phyloP scores from a whole-genome alignment of 2,329 filamentous ascomycete species.

The Xylariaceae sp. region DNA sequence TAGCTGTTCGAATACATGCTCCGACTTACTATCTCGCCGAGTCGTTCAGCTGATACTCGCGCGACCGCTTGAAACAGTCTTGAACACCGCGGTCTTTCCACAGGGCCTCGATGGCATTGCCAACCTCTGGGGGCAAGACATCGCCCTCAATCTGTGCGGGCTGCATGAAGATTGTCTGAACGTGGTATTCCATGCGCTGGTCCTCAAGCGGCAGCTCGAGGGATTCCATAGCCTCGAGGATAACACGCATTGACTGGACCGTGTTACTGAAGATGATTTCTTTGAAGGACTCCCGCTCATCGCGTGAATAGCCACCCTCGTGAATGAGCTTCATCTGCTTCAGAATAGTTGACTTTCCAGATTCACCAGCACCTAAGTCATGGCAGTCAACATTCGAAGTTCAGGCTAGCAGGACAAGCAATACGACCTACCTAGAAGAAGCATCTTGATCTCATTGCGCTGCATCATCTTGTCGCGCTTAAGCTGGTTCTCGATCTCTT shows the following conservation, averaged over 20 bases:
- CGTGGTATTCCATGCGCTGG: slow-evolving; percentile 91
- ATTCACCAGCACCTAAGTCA: slow-evolving; percentile 85
- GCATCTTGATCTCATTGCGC: slow-evolving; percentile 99
- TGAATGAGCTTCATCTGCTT: slow-evolving; percentile 99
- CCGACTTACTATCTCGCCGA: slow-evolving; percentile 84
- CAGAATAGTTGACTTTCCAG: slow-evolving; percentile 88
- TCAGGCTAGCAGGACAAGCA: not conserved
- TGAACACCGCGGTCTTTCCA: slow-evolving; percentile 94
- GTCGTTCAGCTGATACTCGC: slow-evolving; percentile 95
- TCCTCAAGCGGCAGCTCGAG: slow-evolving; percentile 81
- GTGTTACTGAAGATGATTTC: slow-evolving; percentile 70
- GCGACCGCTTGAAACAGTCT: slow-evolving; percentile 90
- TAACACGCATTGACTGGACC: slow-evolving; percentile 66
- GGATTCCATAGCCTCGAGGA: slow-evolving; percentile 66
- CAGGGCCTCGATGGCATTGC: slow-evolving; percentile 83
- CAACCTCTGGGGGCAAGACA: slow-evolving; percentile 88
- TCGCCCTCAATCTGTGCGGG: slow-evolving; percentile 95
- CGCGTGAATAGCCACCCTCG: slow-evolving; percentile 96
- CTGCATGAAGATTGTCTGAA: slow-evolving; percentile 98
- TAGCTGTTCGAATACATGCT: not conserved
- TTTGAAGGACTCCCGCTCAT: slow-evolving; percentile 69
- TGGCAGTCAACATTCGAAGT: slow-evolving; percentile 19
- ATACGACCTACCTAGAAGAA: slow-evolving; percentile 77
- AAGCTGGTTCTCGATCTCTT: slow-evolving; percentile 99
- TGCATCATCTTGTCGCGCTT: slow-evolving; percentile 99